Evolutionary conservation across 2,329 filamentous ascomycete genomes (phyloP), one percentile per base, ranked within the genome.

Genomic region (Byssothecium circinans): DNA sequence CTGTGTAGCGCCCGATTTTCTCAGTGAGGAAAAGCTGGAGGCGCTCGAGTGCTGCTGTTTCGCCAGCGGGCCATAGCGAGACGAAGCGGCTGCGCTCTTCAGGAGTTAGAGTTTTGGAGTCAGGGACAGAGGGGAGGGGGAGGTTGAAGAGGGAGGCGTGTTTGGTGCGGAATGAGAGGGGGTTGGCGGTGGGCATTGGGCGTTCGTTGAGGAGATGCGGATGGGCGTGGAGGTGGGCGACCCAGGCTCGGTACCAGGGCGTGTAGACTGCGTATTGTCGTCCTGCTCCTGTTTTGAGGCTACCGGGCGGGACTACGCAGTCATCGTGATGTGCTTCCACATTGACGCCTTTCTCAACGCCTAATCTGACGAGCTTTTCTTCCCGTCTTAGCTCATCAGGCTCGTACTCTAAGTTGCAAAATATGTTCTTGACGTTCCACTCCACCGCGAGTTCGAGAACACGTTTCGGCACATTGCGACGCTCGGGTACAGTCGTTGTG

Each of bases 371-470:
- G 61, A 95, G 72, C 22, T 75, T 76, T 1, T 84, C 83, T 60
- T 96, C 91, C 5, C 91, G 79, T 35, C 91, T 78, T 48, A 96
- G 72, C 72, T 96, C 91, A 64, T 96, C 91, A 0, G 95, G 89
- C 68, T 96, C 91, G 61, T 95, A 96, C 67, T 96, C 91, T 47
- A 91, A 83, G 64, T 95, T 96, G 39, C 87, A 84, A 61, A 84
- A 95, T 2, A 96, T 56, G 60, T 94, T 87, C 40, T 78, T 85
- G 1, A 83, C 86, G 0, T 81, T 82, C 90, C 89, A 96, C 51
- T 83, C 74, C 23, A 82, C 74, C 66, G 87, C 81, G 33, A 91
- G 73, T 42, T 85, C 79, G 2, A 87, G 58, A 8, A 96, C 75
- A 3, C 84, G 76, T 1, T 67, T 68, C 0, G 85, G 81, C 0